Base-by-base conservation (phyloP, 768 basidiomycete species). In the Rossbeevera mucosa region DNA sequence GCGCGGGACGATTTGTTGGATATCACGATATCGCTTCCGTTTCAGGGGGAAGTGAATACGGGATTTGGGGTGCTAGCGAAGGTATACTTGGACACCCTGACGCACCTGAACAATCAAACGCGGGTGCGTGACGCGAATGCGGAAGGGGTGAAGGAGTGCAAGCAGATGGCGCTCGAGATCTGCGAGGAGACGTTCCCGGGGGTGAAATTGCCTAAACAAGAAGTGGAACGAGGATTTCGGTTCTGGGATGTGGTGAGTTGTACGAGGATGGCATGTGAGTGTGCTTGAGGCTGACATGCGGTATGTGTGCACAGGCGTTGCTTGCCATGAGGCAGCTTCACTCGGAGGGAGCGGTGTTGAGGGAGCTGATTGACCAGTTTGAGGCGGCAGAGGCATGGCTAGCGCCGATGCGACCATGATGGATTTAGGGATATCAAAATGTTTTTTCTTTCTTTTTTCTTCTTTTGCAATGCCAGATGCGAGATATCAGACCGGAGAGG, bases 11-110 rank as follows among this genome's bases (percentile, higher is more conserved):
- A 98, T 66, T 75, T 92, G 58, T 74, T 96, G 61, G 96, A 98
- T 67, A 86, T 98, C 55, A 83, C 91, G 56, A 79, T 96, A 29
- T 92, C 91, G 42, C 76, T 97, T 29, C 93, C 94, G 8, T 96
- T 98, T 81, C 94, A 96, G 67, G 79, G 81, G 50, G 96, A 98
- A 65, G 92, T 93, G 61, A 96, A 96, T 76, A 98, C 96, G 0
- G 96, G 94, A 18, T 97, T 97, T 71, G 96, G 96, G 4, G 91
- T 99, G 57, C 80, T 99, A 20, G 93, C 91, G 14, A 99, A 97
- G 76, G 94, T 94, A 30, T 95, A 96, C 74, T 75, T 98, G 61
- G 94, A 96, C 63, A 90, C 92, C 48, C 80, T 94, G 45, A 92
- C 90, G 43, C 88, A 92, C 68, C 77, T 94, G 64, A 92, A 93